A percentile compares a stretch with the other conserved stretches of the same genome.
Conservation (phyloP, 805 yeast species). For the Candida quercuum region DNA sequence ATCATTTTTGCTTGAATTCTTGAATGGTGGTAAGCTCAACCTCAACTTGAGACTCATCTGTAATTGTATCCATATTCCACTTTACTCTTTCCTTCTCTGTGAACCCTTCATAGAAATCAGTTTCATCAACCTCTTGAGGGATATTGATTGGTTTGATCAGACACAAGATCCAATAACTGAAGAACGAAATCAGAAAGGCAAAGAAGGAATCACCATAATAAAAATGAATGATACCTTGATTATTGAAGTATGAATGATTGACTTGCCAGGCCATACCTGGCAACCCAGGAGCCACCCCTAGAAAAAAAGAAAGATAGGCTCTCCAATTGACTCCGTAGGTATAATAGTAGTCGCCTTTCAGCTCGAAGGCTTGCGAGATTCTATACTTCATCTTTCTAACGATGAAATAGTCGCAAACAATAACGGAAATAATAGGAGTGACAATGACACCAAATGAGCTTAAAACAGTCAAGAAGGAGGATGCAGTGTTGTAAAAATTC, state of each 20-base stretch:
- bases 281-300: conserved; percentile 40
- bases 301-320: conserved; percentile 32
- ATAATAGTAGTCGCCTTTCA: conserved; percentile 29
- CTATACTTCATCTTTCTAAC: conserved; percentile 28
- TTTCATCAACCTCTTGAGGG: conserved; percentile 30
- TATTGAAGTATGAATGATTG: conserved; percentile 23
- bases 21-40: no score
- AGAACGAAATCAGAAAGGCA: conserved; percentile 35
- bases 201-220: conserved; percentile 40
- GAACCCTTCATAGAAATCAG: conserved; percentile 35
- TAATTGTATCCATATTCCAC: conserved; percentile 4
- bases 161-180: conserved; percentile 30
- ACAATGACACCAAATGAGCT: conserved; percentile 30
- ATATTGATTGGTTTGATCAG: conserved; percentile 32
- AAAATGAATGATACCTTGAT: conserved; percentile 35
- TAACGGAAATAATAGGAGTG: conserved; percentile 31
- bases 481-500: conserved; percentile 29
- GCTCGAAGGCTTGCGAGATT: conserved; percentile 30
- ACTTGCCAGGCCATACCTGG: conserved; percentile 41
- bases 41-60: no score
- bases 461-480: conserved; percentile 29
- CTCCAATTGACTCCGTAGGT: conserved; percentile 39
- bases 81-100: conserved; percentile 26
- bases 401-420: conserved; percentile 34
- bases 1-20: no score